phyloP scores from a whole-genome alignment of 805 yeast genomes.

The Kluyveromyces siamensis region DNA sequence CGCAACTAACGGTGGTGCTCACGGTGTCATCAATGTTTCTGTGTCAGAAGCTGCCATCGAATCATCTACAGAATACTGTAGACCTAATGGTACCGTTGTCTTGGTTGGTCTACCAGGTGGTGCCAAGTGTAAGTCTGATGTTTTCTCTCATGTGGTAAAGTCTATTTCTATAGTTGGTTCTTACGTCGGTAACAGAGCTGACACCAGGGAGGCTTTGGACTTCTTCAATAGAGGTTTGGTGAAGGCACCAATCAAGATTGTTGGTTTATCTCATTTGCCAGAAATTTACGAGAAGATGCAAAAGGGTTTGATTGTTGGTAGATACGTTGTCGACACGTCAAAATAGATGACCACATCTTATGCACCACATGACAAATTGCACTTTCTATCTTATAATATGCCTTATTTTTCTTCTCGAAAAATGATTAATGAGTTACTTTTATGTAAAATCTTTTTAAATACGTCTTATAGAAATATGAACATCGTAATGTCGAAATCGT shows the following conservation, averaged over 20 bases:
- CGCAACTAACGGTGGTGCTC: constrained; percentile 66
- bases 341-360: constrained; percentile 29
- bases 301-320: constrained; percentile 73
- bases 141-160: constrained; percentile 66
- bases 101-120: constrained; percentile 74
- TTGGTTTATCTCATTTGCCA: constrained; percentile 62
- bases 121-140: constrained; percentile 61
- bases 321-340: constrained; percentile 72
- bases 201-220: constrained; percentile 70
- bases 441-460: no score
- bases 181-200: constrained; percentile 84
- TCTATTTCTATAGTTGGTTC: constrained; percentile 70
- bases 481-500: no score
- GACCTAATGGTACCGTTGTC: constrained; percentile 63
- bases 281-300: constrained; percentile 66
- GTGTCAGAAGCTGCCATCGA: constrained; percentile 61
- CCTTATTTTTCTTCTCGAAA: no score
- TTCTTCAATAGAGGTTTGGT: constrained; percentile 62
- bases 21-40: constrained; percentile 68
- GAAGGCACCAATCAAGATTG: constrained; percentile 61
- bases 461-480: no score
- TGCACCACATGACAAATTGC: not conserved
- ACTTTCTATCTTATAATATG: not conserved
- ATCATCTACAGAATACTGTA: constrained; percentile 50
- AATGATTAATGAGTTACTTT: no score